Evolutionary conservation across 2,329 filamentous ascomycete genomes (phyloP).

Genomic region (Aspergillus viridinutans): DNA sequence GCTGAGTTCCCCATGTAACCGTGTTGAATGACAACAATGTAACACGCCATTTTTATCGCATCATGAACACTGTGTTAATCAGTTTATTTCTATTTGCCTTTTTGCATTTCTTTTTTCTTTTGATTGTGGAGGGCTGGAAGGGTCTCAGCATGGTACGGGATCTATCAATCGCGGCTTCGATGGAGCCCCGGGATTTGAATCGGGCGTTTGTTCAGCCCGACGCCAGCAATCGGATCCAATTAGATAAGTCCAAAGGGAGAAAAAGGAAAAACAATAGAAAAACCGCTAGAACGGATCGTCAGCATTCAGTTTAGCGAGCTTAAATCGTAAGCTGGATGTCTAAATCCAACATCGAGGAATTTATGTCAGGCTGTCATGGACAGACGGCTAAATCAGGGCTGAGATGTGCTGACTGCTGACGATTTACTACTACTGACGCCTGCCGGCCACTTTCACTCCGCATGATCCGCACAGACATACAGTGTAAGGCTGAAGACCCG

Average conservation of each 20-base stretch:
- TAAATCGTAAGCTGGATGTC: neutral
- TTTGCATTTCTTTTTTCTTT: neutral
- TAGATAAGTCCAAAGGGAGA: neutral
- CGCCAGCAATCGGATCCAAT: neutral
- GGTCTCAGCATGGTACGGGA: neutral
- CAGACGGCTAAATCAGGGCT: neutral
- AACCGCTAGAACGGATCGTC: conserved; percentile 7
- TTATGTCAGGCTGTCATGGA: neutral
- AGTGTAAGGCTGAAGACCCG: neutral
- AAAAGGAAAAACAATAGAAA: neutral
- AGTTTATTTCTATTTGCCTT: neutral
- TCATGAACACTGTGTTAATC: neutral
- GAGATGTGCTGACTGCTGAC: neutral
- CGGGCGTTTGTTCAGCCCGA: neutral
- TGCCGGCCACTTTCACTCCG: neutral
- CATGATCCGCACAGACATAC: neutral
- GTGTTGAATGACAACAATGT: neutral
- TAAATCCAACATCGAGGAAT: neutral
- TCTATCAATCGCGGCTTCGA: neutral
- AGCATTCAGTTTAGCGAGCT: conserved; percentile 11
- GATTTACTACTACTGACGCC: neutral
- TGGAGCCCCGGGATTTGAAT: neutral
- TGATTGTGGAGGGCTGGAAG: neutral
- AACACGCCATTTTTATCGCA: neutral
- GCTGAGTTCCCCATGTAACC: neutral